Base-by-base conservation (phyloP, 345 rosid genomes). In the Acer saccharum region DNA sequence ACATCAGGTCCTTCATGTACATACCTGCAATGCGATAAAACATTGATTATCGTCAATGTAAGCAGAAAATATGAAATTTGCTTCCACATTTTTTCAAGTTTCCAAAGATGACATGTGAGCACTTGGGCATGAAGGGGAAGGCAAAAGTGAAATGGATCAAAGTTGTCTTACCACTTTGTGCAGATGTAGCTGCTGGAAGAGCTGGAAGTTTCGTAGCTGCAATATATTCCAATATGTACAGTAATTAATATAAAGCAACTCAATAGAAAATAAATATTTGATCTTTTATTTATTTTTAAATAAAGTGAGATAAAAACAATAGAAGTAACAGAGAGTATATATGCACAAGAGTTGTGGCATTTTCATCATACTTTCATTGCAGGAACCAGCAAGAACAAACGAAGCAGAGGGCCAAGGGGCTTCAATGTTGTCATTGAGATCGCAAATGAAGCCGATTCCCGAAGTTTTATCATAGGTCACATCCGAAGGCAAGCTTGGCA, bases 401-500 rank as follows among this genome's bases (percentile, higher is more conserved):
- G 89, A 83, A 21, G 79, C 67, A 1, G 89, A 81, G 0, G 92
- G 90, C 90, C 90, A 87, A 11, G 84, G 88, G 39, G 90, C 92
- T 72, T 85, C 87, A 77, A 89, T 87, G 79, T 86, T 86, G 77
- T 89, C 92, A 57, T 89, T 89, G 55, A 89, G 86, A 85, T 89
- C 92, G 64, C 92, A 89, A 35, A 89, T 86, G 81, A 89, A 87
- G 87, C 90, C 81, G 23, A 89, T 74, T 77, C 89, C 92, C 0
- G 92, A 81, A 75, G 75, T 64, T 76, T 77, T 71, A 68, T 87
- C 92, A 44, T 71, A 77, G 52, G 83, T 89, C 41, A 87, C 92
- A 81, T 89, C 90, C 8, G 87, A 84, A 64, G 92, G 92, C 77
- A 86, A 77, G 83, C 92, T 89, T 12, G 90, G 90, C 66, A 89